These are phyloP conservation scores for Hansenula sp. DNA, from an alignment of 1,139 yeast genomes.

Conservation along the genomic window DNA sequence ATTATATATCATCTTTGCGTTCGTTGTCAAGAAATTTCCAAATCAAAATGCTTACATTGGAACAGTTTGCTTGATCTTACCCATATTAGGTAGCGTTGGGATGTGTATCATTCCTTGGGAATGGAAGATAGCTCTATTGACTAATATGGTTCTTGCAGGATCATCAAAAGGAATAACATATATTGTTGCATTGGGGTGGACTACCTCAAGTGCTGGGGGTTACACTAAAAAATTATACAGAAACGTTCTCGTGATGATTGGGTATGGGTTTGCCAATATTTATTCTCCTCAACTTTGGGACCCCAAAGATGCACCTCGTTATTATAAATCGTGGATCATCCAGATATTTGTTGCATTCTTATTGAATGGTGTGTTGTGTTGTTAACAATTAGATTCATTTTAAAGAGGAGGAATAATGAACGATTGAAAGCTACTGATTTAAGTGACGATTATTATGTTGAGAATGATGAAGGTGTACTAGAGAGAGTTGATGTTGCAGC, in stretches of 20 bases:
- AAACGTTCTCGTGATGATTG: constrained; percentile 21
- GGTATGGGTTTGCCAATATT: constrained; percentile 22
- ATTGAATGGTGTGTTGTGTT: constrained; percentile 28
- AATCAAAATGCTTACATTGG: constrained; percentile 20
- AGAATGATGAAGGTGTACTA: constrained; percentile 20
- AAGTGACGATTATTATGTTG: constrained; percentile 10
- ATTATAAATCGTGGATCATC: constrained; percentile 29
- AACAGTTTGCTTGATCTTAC: constrained; percentile 17
- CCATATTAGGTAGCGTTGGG: constrained; percentile 27
- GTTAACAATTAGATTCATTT: constrained; percentile 27
- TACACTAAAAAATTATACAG: constrained; percentile 26
- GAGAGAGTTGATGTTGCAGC: constrained; percentile 34
- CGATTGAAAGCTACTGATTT: constrained; percentile 17
- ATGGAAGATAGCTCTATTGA: constrained; percentile 30
- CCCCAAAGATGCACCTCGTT: constrained; percentile 22
- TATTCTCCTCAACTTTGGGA: constrained; percentile 27
- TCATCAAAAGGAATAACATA: constrained; percentile 18
- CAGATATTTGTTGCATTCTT: constrained; percentile 29
- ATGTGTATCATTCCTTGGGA: constrained; percentile 26
- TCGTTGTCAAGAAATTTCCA: constrained; percentile 10
- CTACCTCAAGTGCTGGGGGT: constrained; percentile 25
- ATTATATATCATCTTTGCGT: constrained; percentile 17
- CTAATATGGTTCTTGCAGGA: constrained; percentile 23
- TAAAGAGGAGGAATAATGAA: constrained; percentile 29
- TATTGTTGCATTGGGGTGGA: constrained; percentile 21